Conservation (phyloP, 208 protist genomes). For the Acanthamoeba culbertsoni region DNA sequence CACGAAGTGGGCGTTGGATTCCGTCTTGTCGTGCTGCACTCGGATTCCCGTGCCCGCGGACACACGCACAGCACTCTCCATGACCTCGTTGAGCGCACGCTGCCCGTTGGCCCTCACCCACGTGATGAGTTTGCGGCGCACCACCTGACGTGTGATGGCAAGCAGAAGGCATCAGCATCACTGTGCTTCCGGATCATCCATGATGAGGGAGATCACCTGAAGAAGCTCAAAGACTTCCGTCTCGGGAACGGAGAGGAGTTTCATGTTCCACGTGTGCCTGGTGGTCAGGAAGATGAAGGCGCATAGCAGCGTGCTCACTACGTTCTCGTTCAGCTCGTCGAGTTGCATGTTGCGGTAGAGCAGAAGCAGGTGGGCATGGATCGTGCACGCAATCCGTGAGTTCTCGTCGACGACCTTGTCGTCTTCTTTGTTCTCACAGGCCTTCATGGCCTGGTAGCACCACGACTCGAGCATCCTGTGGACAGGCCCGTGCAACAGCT, state of each 20-base stretch:
- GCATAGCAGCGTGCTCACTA: constrained; percentile 60
- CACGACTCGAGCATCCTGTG: constrained; percentile 57
- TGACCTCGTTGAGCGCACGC: constrained; percentile 58
- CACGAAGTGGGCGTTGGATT: neutral
- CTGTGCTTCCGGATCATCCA: neutral
- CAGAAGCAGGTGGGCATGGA: constrained; percentile 77
- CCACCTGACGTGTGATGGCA: neutral
- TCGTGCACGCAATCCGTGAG: constrained; percentile 39
- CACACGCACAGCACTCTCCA: constrained; percentile 75
- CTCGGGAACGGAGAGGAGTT: constrained; percentile 70
- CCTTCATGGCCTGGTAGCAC: constrained; percentile 61
- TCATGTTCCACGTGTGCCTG: constrained; percentile 71
- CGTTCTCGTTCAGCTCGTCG: constrained; percentile 43
- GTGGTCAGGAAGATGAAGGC: constrained; percentile 73
- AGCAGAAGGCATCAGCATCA: neutral
- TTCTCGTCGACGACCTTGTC: constrained; percentile 56
- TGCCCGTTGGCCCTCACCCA: constrained; percentile 28
- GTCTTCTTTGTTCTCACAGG: constrained; percentile 54
- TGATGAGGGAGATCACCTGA: neutral
- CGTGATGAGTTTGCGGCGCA: constrained; percentile 66
- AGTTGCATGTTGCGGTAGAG: constrained; percentile 65
- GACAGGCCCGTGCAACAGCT: neutral
- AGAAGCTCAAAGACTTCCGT: constrained; percentile 77
- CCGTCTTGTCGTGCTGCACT: neutral
- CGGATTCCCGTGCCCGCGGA: constrained; percentile 46